Evolutionary conservation across 495 filamentous ascomycete species (phyloP).

Genomic region (Entonaema liquescens): DNA sequence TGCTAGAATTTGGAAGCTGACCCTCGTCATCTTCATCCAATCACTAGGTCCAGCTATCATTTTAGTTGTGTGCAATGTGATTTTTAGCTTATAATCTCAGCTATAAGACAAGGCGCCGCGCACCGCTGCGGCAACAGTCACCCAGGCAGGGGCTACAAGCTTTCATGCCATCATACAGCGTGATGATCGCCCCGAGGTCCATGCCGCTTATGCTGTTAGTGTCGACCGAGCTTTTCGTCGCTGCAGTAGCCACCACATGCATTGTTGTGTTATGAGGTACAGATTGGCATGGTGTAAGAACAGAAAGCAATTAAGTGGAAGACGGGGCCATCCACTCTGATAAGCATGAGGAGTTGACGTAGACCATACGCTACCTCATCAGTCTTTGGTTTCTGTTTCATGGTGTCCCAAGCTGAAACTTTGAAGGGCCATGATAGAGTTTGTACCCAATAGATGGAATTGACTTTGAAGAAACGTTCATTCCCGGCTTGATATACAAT

Average conservation of each 20-base stretch:
- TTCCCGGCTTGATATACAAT: neutral
- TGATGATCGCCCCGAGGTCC: neutral
- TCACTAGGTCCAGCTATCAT: constrained; percentile 58
- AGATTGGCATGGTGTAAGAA: constrained; percentile 1
- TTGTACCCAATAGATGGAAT: neutral
- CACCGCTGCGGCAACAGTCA: neutral
- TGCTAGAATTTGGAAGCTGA: no score
- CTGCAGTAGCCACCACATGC: neutral
- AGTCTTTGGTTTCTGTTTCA: neutral
- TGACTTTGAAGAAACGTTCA: neutral
- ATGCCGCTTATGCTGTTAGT: constrained; percentile 1
- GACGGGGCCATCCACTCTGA: neutral
- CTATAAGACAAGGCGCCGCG: neutral
- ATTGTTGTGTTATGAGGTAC: constrained; percentile 7
- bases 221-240: constrained; percentile 12
- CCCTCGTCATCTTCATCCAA: constrained; percentile 60
- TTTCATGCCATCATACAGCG: neutral
- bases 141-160: neutral
- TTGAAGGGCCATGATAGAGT: neutral
- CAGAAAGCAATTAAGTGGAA: neutral
- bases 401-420: neutral
- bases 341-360: neutral
- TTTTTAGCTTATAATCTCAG: constrained; percentile 9
- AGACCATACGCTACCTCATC: neutral
- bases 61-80: constrained; percentile 34